Base-by-base conservation (phyloP, 1,284 basidiomycete species). In the Ceratobasidium papillatum region DNA sequence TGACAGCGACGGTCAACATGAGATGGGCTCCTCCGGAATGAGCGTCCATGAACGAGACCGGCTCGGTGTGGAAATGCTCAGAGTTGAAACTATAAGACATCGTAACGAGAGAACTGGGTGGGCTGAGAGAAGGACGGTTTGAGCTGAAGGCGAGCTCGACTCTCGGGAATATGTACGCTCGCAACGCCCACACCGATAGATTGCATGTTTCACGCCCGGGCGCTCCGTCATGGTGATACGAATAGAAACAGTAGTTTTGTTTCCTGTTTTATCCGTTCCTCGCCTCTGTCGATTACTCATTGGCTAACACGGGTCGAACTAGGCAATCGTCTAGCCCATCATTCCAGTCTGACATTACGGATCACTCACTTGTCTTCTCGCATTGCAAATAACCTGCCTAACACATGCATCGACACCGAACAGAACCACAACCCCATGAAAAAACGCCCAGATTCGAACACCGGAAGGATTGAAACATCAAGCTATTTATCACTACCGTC, bases 1-100 rank as follows among this genome's bases (percentile, higher is more conserved):
- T 49, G 25, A 72, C 17, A 19, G 36, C 68, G n/a, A 72, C 27
- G 30, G 68, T 72, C 30, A 72, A 41, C 41, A 49, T 61, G 22
- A 72, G 43, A 36, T 72, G 68, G 5, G 68, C 68, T n/a, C 68
- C 68, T 27, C 56, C 68, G 1, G 68, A 72, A 58, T 59, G 68
- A 30, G 68, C 43, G 25, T 72, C 68, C 68, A 72, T 72, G 19
- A 59, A 43, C 38, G 43, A 61, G n/a, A 72, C 43, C 14, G 68
- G 56, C 56, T 72, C 68, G 41, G 45, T 30, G 12, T 38, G 68
- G n/a, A 61, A 72, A 38, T 58, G 68, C 11, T 72, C 56, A 12
- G 17, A 19, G 19, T 14, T n/a, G 19, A 27, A 9, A 41, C 14
- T 11, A 22, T 9, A 14, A 25, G 64, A 38, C 32, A 52, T 30